phyloP scores from a whole-genome alignment of 169 alveolate species.

The Plasmodium gonderi region DNA sequence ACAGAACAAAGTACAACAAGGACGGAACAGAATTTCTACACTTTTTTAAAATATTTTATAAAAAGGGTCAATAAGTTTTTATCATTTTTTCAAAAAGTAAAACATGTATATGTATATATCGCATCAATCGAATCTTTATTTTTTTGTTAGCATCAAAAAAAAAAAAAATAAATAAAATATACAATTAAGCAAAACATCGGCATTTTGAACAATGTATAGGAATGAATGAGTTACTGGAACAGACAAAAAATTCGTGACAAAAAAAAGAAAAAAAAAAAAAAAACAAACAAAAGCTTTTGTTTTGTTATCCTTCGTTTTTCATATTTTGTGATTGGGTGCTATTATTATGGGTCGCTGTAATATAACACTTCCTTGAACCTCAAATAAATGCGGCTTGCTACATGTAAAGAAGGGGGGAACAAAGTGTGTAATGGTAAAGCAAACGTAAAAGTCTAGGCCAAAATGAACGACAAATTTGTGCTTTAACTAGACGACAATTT shows the following conservation, averaged over 20 bases:
- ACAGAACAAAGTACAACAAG: not conserved
- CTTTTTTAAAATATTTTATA: not conserved
- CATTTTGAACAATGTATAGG: not conserved
- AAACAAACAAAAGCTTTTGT: not conserved
- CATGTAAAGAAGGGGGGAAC: conserved; percentile 4
- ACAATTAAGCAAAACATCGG: not conserved
- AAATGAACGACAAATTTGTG: not conserved
- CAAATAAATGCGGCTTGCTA: conserved; percentile 69
- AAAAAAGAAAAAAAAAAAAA: not conserved
- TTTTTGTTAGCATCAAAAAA: not conserved
- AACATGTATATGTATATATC: not conserved
- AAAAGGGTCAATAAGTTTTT: not conserved
- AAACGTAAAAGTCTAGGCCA: not conserved
- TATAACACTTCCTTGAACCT: conserved; percentile 28
- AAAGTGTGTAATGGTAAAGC: not conserved
- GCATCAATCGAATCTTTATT: not conserved
- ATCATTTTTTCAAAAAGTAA: not conserved
- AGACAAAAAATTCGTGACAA: conserved; percentile 1
- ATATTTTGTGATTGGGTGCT: not conserved
- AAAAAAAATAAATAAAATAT: not conserved
- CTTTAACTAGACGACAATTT: no score
- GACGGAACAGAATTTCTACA: not conserved
- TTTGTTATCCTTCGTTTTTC: not conserved
- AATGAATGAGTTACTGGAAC: not conserved
- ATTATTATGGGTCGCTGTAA: conserved; percentile 21